phyloP scores from a whole-genome alignment of 192 early-diverging fungal genomes.

The Oehlia diaphana region DNA sequence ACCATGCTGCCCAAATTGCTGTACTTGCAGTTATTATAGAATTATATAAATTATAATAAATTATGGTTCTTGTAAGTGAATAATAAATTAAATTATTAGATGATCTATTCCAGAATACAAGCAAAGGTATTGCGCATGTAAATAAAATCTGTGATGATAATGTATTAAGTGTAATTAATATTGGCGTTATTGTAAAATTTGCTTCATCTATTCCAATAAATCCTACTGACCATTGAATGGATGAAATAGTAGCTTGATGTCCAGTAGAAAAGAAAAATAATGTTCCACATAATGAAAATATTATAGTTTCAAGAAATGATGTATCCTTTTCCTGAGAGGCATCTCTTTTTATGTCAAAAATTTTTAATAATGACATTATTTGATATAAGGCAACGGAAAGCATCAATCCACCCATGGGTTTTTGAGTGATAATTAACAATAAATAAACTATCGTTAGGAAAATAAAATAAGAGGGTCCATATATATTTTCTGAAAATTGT shows the following conservation, averaged over 20 bases:
- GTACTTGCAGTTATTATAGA: conserved; percentile 43
- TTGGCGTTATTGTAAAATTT: conserved; percentile 65
- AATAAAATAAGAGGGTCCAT: conserved; percentile 68
- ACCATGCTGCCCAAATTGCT: conserved; percentile 63
- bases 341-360: conserved; percentile 48
- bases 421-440: conserved; percentile 68
- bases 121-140: conserved; percentile 55
- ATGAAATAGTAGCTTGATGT: conserved; percentile 86
- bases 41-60: conserved; percentile 53
- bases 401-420: conserved; percentile 77
- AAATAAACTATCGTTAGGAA: conserved; percentile 62
- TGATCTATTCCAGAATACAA: conserved; percentile 57
- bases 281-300: conserved; percentile 56
- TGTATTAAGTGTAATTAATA: conserved; percentile 77
- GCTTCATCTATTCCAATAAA: conserved; percentile 82
- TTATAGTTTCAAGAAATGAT: conserved; percentile 43
- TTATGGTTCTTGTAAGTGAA: conserved; percentile 42
- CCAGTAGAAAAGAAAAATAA: conserved; percentile 86
- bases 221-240: conserved; percentile 89
- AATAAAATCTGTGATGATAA: conserved; percentile 62
- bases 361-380: conserved; percentile 46
- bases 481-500: conserved; percentile 31
- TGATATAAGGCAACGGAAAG: conserved; percentile 47
- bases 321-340: conserved; percentile 22
- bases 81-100: conserved; percentile 38